These are phyloP conservation scores for Aspergillus fructus DNA, from an alignment of 2,329 filamentous ascomycete genomes.

Conservation along the genomic window DNA sequence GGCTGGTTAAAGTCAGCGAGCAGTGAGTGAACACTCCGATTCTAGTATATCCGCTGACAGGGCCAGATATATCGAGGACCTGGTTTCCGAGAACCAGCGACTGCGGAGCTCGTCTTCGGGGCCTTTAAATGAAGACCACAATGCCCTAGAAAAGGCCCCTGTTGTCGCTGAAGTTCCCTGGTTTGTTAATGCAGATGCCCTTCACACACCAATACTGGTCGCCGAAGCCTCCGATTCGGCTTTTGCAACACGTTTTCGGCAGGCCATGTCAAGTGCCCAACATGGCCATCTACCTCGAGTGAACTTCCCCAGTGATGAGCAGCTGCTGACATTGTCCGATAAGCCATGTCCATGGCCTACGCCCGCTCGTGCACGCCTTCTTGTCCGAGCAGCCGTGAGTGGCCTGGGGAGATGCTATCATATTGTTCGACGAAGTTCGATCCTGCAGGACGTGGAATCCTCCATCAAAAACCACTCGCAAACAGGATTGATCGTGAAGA, in stretches of 20 bases:
- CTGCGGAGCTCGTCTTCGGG: background rate
- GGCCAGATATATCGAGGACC: background rate
- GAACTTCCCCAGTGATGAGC: background rate
- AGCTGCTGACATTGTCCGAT: background rate
- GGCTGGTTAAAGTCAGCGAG: background rate
- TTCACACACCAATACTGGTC: background rate
- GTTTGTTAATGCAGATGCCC: background rate
- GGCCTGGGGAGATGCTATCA: background rate
- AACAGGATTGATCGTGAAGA: background rate
- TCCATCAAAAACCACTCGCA: background rate
- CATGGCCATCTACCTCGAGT: background rate
- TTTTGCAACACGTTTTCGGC: background rate
- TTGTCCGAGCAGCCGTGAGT: background rate
- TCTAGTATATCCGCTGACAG: background rate
- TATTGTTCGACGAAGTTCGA: background rate
- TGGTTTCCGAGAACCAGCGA: background rate
- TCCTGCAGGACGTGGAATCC: background rate
- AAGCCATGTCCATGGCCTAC: background rate
- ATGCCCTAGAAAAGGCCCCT: background rate
- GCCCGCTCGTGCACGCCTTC: background rate
- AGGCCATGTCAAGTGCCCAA: background rate
- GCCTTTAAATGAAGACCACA: background rate
- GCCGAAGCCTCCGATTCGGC: constrained; percentile 1
- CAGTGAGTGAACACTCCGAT: background rate
- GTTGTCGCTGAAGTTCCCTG: background rate